Percentiles rank a stretch among this genome's conserved stretches.
These are phyloP conservation scores for Ustilago xerochloae DNA, from an alignment of 1,284 basidiomycete species.

Conservation along the genomic window DNA sequence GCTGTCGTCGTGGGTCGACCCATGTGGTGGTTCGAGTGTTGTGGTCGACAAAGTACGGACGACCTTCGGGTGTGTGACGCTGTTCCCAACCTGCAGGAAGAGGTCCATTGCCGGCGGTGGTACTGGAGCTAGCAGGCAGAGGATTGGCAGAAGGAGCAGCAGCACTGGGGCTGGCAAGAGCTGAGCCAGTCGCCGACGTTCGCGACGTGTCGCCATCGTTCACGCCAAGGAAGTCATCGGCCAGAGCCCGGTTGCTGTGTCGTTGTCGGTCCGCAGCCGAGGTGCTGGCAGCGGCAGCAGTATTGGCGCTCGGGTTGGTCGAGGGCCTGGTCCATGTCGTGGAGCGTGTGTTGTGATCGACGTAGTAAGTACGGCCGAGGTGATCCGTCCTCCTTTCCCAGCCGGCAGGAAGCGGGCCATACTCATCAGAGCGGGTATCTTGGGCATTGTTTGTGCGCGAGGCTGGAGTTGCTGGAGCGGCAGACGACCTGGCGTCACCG, in stretches of 20 bases:
- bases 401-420: conserved; percentile 76
- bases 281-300: conserved; percentile 51
- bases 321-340: conserved; percentile 85
- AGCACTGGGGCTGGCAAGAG: conserved; percentile 30
- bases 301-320: conserved; percentile 53
- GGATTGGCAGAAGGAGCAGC: conserved; percentile 37
- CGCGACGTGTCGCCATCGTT: conserved; percentile 51
- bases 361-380: conserved; percentile 84
- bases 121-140: conserved; percentile 66
- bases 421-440: conserved; percentile 58
- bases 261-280: conserved; percentile 64
- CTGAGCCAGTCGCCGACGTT: conserved; percentile 34
- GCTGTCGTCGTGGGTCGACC: conserved; percentile 94
- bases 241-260: conserved; percentile 63
- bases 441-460: conserved; percentile 24
- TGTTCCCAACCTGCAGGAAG: conserved; percentile 98
- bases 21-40: conserved; percentile 96
- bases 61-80: conserved; percentile 93
- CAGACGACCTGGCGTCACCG: conserved; percentile 25
- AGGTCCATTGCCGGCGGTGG: conserved; percentile 82
- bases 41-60: conserved; percentile 93
- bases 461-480: conserved; percentile 17
- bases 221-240: conserved; percentile 68
- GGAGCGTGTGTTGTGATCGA: conserved; percentile 83
- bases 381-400: conserved; percentile 95